Base-by-base conservation (phyloP, 1,284 basidiomycete genomes). In the Ustilago esculenta region DNA sequence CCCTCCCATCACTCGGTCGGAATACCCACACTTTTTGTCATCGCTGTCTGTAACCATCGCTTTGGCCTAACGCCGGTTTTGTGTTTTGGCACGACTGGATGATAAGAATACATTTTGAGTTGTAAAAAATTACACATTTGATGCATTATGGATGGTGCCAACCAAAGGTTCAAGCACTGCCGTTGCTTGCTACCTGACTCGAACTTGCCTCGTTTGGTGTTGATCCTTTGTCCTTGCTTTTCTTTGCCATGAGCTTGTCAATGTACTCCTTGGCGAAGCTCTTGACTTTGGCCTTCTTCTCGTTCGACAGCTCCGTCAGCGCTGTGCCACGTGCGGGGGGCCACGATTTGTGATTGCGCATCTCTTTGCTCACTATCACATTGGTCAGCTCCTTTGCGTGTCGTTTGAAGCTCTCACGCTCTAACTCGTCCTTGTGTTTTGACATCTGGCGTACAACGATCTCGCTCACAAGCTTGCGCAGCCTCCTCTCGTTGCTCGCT, bases 371-470 rank as follows among this genome's bases (percentile, higher is more conserved):
- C 15, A 89, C 87, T 48, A 98, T 89, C 29, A 91, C 82, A 57
- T 89, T 86, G 0, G 94, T 91, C 55, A 92, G 85, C 90, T 98
- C 92, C 80, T 93, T 93, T 6, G 96, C 95, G 79, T 96, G 89
- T 78, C 90, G 90, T 86, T 99, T 98, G 86, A 98, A 98, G 48
- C 86, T 84, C 5, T 96, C 93, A 53, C 88, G 87, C 53, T 92
- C 90, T 83, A 98, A 87, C 56, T 88, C 84, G 54, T 90, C 86
- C 69, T 89, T 87, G 81, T 96, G 89, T 84, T 94, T 95, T 48
- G 90, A 91, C 91, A 98, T 92, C 60, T 86, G 88, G 80, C 89
- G 90, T 34, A 98, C 95, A 25, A 98, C 94, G 2, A 96, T 87
- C 14, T 89, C 88, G 20, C 93, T 91, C 8, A 98, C 88, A 20